Base-by-base conservation (phyloP, 306 rosid genomes). In the Acmispon strigosus region DNA sequence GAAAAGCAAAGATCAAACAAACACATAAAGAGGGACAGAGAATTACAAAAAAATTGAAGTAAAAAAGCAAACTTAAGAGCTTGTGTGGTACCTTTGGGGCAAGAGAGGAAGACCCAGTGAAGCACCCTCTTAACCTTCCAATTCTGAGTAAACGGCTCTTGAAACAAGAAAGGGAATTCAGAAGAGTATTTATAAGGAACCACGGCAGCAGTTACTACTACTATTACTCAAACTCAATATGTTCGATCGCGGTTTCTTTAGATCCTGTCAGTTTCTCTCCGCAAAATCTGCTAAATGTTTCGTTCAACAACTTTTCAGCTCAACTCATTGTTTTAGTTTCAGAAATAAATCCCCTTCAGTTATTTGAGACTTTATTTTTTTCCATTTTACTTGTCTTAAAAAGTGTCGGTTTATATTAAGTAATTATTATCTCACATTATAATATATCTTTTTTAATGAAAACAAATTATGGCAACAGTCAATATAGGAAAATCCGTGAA, bases 91-190 rank as follows among this genome's bases (percentile, higher is more conserved):
- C 57, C 52, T 34, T 57, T 55, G 76, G 66, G 73, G 62, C 69
- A 51, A 73, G 66, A 73, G 85, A 67, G 24, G 42, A 72, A 52
- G 70, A 81, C 62, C 70, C 82, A 41, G 43, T 0, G 60, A 72
- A 10, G 62, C 16, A 43, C 51, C 67, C 71, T 64, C 74, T 75
- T 64, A 65, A 61, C 73, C 57, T 56, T 52, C 51, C 22, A 49
- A 70, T 44, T n/a, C 12, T 8, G 5, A 49, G 42, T 15, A 73
- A 81, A 75, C 76, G 61, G 64, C 42, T 66, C 4, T 32, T 36
- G 19, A 50, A n/a, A 62, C 15, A 50, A 60, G 19, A 41, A 42
- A 76, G 8, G 70, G 66, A 64, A 37, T 13, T 29, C 6, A 41
- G 13, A 27, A 56, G 10, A 36, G 32, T 44, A 60, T 55, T 57